phyloP scores from a whole-genome alignment of 2,329 filamentous ascomycete species.

The Phialophora expanda region DNA sequence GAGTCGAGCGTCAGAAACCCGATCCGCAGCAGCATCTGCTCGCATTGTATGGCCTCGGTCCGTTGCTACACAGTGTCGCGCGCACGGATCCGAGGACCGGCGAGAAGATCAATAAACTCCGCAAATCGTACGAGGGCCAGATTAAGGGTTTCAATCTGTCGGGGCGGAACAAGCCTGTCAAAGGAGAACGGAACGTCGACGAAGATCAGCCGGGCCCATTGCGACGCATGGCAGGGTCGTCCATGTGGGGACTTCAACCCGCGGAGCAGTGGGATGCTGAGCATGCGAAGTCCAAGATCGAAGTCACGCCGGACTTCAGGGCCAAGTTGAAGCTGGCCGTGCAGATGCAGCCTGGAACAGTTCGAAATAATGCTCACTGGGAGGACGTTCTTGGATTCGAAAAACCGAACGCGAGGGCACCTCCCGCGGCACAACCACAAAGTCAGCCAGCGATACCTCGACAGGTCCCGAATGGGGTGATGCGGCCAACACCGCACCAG shows the following conservation, averaged over 20 bases:
- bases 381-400: slow-evolving; percentile 55
- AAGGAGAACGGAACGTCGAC: slow-evolving; percentile 45
- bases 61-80: slow-evolving; percentile 63
- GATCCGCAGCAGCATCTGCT: slow-evolving; percentile 65
- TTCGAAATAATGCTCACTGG: slow-evolving; percentile 56
- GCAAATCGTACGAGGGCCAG: slow-evolving; percentile 61
- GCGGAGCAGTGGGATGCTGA: slow-evolving; percentile 59
- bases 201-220: slow-evolving; percentile 42
- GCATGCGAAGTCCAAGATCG: slow-evolving; percentile 55
- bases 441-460: slow-evolving; percentile 37
- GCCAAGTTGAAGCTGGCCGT: slow-evolving; percentile 53
- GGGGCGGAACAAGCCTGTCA: slow-evolving; percentile 56
- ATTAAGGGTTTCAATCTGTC: slow-evolving; percentile 54
- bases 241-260: slow-evolving; percentile 53
- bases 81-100: slow-evolving; percentile 65
- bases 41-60: slow-evolving; percentile 61
- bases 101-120: slow-evolving; percentile 68
- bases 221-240: slow-evolving; percentile 43
- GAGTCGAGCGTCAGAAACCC: slow-evolving; percentile 58
- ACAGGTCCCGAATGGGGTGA: slow-evolving; percentile 36
- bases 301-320: slow-evolving; percentile 48
- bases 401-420: slow-evolving; percentile 47
- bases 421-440: slow-evolving; percentile 14
- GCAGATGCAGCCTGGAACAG: slow-evolving; percentile 54
- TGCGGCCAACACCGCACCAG: slow-evolving; percentile 28